A percentile compares a stretch with the other conserved stretches of the same genome.
Evolutionary conservation across 2,329 filamentous ascomycete genomes (phyloP).

Genomic region (Elsinoe perseae): DNA sequence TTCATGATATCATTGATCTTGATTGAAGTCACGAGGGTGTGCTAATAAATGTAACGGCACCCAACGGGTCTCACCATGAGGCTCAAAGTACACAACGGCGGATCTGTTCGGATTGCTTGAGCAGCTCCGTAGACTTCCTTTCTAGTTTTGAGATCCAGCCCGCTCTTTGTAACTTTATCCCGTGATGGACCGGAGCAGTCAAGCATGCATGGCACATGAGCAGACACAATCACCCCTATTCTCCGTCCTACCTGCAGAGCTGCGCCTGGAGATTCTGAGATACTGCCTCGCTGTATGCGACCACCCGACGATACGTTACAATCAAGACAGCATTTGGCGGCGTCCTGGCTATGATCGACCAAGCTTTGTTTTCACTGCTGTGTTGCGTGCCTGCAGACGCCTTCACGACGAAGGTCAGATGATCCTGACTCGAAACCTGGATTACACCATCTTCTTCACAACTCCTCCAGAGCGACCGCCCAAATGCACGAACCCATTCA

Average conservation of each 20-base stretch:
- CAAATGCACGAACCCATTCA: neutral
- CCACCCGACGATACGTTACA: conserved; percentile 23
- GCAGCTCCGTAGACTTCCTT: neutral
- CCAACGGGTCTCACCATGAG: neutral
- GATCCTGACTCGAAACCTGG: conserved; percentile 12
- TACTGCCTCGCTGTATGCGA: conserved; percentile 28
- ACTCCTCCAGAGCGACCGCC: conserved; percentile 8
- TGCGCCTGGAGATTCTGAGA: conserved; percentile 31
- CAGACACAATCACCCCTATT: conserved; percentile 5
- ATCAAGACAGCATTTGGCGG: conserved; percentile 26
- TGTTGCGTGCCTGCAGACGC: conserved; percentile 32
- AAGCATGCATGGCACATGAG: neutral
- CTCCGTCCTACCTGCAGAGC: conserved; percentile 20
- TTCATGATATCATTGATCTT: neutral
- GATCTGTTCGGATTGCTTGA: neutral
- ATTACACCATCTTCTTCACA: conserved; percentile 16
- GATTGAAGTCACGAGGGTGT: neutral
- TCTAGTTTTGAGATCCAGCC: neutral
- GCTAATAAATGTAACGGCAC: neutral
- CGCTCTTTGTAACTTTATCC: neutral
- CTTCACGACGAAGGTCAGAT: conserved; percentile 29
- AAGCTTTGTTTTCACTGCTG: conserved; percentile 20
- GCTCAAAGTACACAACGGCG: neutral
- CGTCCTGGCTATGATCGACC: conserved; percentile 29
- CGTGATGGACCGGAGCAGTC: neutral